These are phyloP conservation scores for Saccharomycopsis synnaedendra DNA, from an alignment of 805 yeast genomes.

Conservation along the genomic window DNA sequence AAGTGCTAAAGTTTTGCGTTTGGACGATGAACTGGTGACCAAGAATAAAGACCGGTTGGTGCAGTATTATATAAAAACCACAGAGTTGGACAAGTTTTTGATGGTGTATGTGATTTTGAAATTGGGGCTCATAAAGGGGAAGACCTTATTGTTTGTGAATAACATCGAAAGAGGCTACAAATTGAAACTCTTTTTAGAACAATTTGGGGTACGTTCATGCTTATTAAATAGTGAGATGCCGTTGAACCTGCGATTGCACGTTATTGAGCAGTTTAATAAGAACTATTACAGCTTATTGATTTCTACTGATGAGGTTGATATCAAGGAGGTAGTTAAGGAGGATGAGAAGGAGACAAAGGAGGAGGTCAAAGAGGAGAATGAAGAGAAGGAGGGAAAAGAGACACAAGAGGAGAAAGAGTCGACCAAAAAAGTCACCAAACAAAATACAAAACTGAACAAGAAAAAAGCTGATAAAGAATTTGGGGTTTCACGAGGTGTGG, in stretches of 20 bases:
- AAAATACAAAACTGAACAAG: conserved; percentile 18
- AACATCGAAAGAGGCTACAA: conserved; percentile 93
- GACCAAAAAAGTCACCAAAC: conserved; percentile 15
- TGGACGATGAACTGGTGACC: conserved; percentile 56
- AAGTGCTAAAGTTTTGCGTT: conserved; percentile 66
- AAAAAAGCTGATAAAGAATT: conserved; percentile 50
- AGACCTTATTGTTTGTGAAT: conserved; percentile 83
- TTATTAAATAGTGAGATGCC: conserved; percentile 90
- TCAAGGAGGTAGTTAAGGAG: conserved; percentile 31
- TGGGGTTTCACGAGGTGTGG: conserved; percentile 95
- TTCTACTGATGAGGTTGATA: conserved; percentile 86
- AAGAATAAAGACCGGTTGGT: conserved; percentile 47
- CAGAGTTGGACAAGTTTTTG: conserved; percentile 86
- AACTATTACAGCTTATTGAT: conserved; percentile 77
- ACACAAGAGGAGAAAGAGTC: conserved; percentile 17
- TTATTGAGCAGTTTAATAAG: conserved; percentile 90
- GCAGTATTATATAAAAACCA: conserved; percentile 79
- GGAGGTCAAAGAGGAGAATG: conserved; percentile 20
- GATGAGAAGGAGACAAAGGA: conserved; percentile 19
- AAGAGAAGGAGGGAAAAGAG: conserved; percentile 18
- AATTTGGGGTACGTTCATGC: conserved; percentile 85
- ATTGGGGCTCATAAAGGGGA: conserved; percentile 78
- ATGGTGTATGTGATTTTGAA: conserved; percentile 88
- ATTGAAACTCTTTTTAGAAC: conserved; percentile 80
- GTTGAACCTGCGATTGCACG: conserved; percentile 82